Evolutionary conservation across 108 stramenopile genomes (phyloP), one percentile per base, ranked within the genome.

Genomic region (Seminavis robusta): DNA sequence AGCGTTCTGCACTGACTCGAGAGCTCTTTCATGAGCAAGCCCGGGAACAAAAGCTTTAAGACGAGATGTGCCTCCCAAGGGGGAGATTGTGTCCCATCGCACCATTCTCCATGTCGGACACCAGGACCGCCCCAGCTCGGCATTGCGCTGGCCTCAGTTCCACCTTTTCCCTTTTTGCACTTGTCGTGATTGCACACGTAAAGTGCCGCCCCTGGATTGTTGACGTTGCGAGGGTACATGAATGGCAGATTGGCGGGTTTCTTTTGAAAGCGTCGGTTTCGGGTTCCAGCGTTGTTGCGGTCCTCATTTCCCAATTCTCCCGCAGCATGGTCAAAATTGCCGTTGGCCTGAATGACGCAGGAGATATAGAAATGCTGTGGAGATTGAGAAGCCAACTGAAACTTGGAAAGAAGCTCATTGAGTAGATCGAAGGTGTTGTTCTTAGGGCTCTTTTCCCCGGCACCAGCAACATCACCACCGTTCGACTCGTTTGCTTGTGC

Each of bases 21-120:
- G 17, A 90, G 52, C 28, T 78, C 65, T 43, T 52, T 56, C 59
- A 90, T 61, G 31, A 79, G 40, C 1, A 77, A 53, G 11, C 73
- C 83, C 0, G 88, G 88, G 26, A 77, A 76, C 8, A 90, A 66
- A 16, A 90, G 69, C 13, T 78, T 48, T 2, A 90, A 59, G 16
- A 69, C 52, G 9, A 90, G 52, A 57, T 63, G 59, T n/a, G 65
- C 78, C 55, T 83, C 74, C 82, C 81, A 90, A 30, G 38, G 57
- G 19, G 81, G 81, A 8, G 48, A 60, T n/a, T n/a, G n/a, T n/a
- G 64, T 58, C 27, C 84, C 88, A 57, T 86, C 49, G 59, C 81
- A 83, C 38, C 48, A 73, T 19, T 45, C 33, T 7, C 79, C 88
- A 70, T 90, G 88, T 24, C 73, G 65, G 17, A 81, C 52, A 25